Conservation (phyloP, 2,329 filamentous ascomycete genomes). For the Beauveria sp. region DNA sequence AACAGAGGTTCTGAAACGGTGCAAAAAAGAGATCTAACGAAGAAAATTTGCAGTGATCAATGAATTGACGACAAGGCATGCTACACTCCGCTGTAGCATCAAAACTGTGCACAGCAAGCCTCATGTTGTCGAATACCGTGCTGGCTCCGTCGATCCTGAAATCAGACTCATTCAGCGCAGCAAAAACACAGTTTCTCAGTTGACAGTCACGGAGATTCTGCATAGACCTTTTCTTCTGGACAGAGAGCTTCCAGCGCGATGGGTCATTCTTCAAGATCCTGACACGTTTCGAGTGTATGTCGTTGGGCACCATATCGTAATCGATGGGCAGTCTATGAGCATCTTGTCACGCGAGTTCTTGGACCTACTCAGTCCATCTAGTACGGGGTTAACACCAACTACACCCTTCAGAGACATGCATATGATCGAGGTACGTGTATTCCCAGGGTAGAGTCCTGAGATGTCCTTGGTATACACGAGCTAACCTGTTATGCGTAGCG, state of each 20-base stretch:
- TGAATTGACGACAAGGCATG: constrained; percentile 8
- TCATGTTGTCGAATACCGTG: constrained; percentile 4
- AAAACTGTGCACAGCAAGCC: neutral
- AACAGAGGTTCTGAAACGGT: neutral
- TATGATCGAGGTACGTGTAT: neutral
- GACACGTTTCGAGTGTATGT: neutral
- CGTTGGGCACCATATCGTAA: too few relatives aligned
- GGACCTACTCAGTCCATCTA: too few relatives aligned
- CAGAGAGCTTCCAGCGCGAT: constrained; percentile 9
- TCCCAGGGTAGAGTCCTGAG: neutral
- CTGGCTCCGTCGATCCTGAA: constrained; percentile 7
- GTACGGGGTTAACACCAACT: neutral
- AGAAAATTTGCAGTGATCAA: neutral
- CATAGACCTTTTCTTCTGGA: constrained; percentile 4
- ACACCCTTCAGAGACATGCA: neutral
- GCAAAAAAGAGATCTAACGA: neutral
- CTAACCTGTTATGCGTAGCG: neutral
- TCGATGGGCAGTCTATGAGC: too few relatives aligned
- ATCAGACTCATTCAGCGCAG: constrained; percentile 9
- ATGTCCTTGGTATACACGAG: neutral
- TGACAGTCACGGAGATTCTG: constrained; percentile 2
- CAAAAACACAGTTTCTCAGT: neutral
- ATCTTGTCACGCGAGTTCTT: too few relatives aligned
- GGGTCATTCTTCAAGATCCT: constrained; percentile 10
- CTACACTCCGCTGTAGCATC: constrained; percentile 7